A percentile compares a stretch with the other conserved stretches of the same genome.
phyloP scores from a whole-genome alignment of 164 flowering plant genomes.

The Aristolochia contorta region DNA sequence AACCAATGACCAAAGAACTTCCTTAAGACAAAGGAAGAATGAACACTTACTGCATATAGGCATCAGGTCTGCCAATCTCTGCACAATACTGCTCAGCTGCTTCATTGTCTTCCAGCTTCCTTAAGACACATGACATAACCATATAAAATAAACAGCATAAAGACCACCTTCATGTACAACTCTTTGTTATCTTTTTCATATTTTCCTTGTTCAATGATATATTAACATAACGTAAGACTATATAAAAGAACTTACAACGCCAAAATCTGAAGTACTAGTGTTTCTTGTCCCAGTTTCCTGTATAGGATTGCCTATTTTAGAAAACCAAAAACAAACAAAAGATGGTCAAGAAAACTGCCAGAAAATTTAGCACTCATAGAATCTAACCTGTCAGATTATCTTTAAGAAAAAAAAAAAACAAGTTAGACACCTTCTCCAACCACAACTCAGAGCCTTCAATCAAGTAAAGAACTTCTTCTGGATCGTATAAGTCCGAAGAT shows the following conservation, averaged over 20 bases:
- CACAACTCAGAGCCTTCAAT: conserved; percentile 91
- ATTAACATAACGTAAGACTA: neutral
- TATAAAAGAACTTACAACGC: conserved; percentile 59
- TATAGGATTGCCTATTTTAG: conserved; percentile 84
- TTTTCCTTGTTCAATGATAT: neutral
- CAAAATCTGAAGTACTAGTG: conserved; percentile 84
- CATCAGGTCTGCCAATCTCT: conserved; percentile 95
- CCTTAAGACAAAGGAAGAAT: conserved; percentile 1
- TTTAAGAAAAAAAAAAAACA: neutral
- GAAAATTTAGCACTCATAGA: neutral
- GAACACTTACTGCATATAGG: conserved; percentile 83
- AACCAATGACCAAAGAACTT: neutral
- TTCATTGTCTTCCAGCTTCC: conserved; percentile 94
- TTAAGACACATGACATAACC: conserved; percentile 13
- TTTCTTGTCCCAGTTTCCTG: conserved; percentile 88
- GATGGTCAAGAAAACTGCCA: neutral
- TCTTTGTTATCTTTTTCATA: neutral
- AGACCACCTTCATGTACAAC: neutral
- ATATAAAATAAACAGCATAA: neutral
- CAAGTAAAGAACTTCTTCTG: conserved; percentile 84
- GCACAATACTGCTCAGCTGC: conserved; percentile 96
- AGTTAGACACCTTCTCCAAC: conserved; percentile 72
- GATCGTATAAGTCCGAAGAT: conserved; percentile 88
- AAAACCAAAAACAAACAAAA: conserved; percentile 1
- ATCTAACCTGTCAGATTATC: neutral